These are phyloP conservation scores for Cyclocybe cylindracea DNA, from an alignment of 768 basidiomycete genomes.

Conservation along the genomic window DNA sequence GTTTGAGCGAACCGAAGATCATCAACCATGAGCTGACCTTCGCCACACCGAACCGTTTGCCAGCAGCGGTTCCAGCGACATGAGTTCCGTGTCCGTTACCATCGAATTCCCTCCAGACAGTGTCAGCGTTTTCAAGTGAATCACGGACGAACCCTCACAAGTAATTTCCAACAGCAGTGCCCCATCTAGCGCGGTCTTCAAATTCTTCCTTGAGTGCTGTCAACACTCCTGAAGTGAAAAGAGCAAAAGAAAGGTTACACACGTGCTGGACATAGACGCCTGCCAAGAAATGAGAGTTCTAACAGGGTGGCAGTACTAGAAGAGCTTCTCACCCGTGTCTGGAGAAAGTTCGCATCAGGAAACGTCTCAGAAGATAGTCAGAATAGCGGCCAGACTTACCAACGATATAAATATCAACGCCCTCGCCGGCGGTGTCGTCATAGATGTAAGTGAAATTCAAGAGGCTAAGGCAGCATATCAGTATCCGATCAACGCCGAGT, in stretches of 20 bases:
- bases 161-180: conserved; percentile 30
- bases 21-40: conserved; percentile 12
- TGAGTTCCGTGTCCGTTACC: conserved; percentile 34
- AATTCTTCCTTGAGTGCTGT: conserved; percentile 20
- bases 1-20: not conserved
- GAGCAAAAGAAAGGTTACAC: not conserved
- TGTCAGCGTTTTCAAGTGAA: not conserved
- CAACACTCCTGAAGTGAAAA: not conserved
- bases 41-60: conserved; percentile 23
- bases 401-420: conserved; percentile 41
- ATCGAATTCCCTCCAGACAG: conserved; percentile 20
- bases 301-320: not conserved
- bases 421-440: conserved; percentile 27
- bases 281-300: not conserved
- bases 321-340: conserved; percentile 22
- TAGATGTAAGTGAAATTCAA: conserved; percentile 23
- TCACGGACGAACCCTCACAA: conserved; percentile 9
- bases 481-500: not conserved
- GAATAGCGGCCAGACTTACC: conserved; percentile 19
- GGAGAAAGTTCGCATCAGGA: not conserved
- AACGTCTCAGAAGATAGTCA: not conserved
- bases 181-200: conserved; percentile 40
- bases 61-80: conserved; percentile 24
- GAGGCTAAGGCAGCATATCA: not conserved
- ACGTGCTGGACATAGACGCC: conserved; percentile 25